Evolutionary conservation across 768 basidiomycete species (phyloP).

Genomic region (Suillus fuscotomentosus): DNA sequence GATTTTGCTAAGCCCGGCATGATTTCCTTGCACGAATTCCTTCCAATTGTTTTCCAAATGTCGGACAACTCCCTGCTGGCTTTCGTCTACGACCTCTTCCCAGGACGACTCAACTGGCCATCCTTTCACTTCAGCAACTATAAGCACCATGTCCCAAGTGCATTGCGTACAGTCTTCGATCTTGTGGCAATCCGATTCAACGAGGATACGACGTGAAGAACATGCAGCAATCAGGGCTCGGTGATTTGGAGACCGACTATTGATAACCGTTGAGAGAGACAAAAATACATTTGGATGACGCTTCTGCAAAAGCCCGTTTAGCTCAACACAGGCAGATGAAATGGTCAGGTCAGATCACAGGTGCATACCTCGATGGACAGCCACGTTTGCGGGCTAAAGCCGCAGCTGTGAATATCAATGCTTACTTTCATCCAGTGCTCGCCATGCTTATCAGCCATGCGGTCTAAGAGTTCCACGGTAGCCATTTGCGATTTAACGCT

Average conservation of each 20-base stretch:
- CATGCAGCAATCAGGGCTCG: conserved; percentile 63
- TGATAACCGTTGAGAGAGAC: conserved; percentile 86
- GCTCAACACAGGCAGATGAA: not conserved
- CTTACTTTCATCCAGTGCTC: conserved; percentile 64
- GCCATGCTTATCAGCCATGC: conserved; percentile 58
- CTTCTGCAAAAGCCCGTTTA: conserved; percentile 41
- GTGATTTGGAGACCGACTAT: conserved; percentile 66
- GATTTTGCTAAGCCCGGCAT: conserved; percentile 21
- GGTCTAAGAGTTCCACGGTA: conserved; percentile 63
- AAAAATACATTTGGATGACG: conserved; percentile 77
- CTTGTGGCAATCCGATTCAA: conserved; percentile 83
- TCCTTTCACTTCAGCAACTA: conserved; percentile 70
- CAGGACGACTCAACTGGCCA: conserved; percentile 74
- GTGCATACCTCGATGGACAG: conserved; percentile 65
- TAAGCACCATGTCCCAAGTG: conserved; percentile 77
- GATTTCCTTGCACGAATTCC: conserved; percentile 51
- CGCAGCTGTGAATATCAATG: conserved; percentile 89
- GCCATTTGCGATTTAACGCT: conserved; percentile 76
- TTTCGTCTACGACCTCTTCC: conserved; percentile 34
- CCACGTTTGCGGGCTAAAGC: conserved; percentile 77
- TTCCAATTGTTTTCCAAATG: conserved; percentile 73
- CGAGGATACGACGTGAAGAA: conserved; percentile 66
- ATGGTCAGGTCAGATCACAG: not conserved
- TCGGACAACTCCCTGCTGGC: conserved; percentile 62
- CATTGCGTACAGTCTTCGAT: conserved; percentile 53